Evolutionary conservation across 306 rosid genomes (phyloP).

Genomic region (Fragaria nilgerrensis): DNA sequence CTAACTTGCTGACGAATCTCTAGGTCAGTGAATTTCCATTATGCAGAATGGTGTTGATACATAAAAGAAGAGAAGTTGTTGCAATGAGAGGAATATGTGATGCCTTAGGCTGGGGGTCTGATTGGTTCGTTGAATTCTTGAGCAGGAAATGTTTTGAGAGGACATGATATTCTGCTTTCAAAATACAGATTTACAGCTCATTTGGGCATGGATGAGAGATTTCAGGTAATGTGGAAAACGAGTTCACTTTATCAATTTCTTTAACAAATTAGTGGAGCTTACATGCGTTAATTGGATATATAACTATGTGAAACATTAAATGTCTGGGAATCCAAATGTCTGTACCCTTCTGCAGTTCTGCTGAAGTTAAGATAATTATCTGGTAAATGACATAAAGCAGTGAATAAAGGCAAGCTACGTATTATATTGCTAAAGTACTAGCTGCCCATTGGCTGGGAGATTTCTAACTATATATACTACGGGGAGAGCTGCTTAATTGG

Average conservation of each 20-base stretch:
- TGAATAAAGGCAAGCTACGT: too few species aligned
- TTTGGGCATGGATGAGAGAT: neutral
- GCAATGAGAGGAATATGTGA: neutral
- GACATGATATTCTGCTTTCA: neutral
- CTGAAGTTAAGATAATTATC: neutral
- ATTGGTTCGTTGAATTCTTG: neutral
- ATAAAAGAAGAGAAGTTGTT: neutral
- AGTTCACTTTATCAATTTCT: neutral
- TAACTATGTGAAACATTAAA: neutral
- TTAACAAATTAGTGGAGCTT: neutral
- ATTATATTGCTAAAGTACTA: too few species aligned
- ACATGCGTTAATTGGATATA: neutral
- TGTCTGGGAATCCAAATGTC: neutral
- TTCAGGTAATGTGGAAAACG: neutral
- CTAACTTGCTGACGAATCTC: too few species aligned
- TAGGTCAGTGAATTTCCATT: neutral
- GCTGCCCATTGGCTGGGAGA: too few species aligned
- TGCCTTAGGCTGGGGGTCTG: neutral
- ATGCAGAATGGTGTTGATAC: neutral
- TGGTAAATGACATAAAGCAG: too few species aligned
- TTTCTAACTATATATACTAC: too few species aligned
- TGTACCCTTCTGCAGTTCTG: neutral
- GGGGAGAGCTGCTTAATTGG: neutral
- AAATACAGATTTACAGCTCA: neutral
- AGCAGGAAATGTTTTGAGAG: neutral